A percentile compares a stretch with the other conserved stretches of the same genome.
These are phyloP conservation scores for Tetrahymena thermophila DNA, from an alignment of 73 alveolate genomes.

Conservation along the genomic window DNA sequence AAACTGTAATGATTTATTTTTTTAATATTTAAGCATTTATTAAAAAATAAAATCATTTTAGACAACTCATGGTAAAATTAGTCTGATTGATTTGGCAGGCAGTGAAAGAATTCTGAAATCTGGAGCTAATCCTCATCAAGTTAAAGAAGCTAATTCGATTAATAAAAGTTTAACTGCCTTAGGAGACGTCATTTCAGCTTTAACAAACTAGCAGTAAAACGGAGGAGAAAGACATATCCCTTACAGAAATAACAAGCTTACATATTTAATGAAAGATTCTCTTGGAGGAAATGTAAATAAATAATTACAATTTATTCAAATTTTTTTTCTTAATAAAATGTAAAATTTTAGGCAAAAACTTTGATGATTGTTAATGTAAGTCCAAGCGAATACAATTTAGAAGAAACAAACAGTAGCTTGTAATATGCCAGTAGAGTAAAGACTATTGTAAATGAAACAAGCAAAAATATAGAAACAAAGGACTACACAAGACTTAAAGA, in stretches of 20 bases:
- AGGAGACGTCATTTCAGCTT: conserved; percentile 71
- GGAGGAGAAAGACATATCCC: conserved; percentile 53
- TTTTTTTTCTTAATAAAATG: neutral
- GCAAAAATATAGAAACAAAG: conserved; percentile 23
- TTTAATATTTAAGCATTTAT: neutral
- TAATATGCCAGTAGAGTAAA: conserved; percentile 39
- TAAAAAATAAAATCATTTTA: conserved; percentile 12
- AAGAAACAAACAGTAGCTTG: conserved; percentile 26
- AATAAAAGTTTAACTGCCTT: conserved; percentile 80
- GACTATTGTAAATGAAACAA: conserved; percentile 29
- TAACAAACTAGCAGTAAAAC: conserved; percentile 4
- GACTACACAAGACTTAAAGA: conserved; percentile 16
- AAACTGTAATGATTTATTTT: neutral
- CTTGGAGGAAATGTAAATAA: conserved; percentile 68
- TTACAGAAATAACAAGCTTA: conserved; percentile 71
- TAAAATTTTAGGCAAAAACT: conserved; percentile 71
- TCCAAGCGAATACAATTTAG: conserved; percentile 52
- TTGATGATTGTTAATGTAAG: conserved; percentile 88
- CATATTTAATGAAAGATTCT: conserved; percentile 64
- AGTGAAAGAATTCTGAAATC: conserved; percentile 87
- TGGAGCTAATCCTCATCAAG: conserved; percentile 69
- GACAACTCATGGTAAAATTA: conserved; percentile 58
- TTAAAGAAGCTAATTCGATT: conserved; percentile 85
- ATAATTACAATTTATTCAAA: neutral
- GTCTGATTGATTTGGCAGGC: conserved; percentile 93